phyloP scores from a whole-genome alignment of 352 stramenopile species.

The Albugo candida region DNA sequence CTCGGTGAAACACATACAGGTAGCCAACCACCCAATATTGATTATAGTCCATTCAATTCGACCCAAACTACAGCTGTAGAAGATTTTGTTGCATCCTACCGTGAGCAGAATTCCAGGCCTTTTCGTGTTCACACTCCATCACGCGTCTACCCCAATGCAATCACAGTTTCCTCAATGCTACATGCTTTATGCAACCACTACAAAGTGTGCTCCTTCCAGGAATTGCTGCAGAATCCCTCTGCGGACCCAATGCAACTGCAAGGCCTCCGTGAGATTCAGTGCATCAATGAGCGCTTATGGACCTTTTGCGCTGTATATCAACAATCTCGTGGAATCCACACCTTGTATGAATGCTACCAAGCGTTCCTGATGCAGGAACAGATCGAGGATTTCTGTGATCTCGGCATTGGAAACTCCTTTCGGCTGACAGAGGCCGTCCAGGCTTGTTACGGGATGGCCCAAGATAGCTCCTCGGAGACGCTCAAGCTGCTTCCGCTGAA shows the following conservation, averaged over 20 bases:
- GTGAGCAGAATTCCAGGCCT: too few species aligned
- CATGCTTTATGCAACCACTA: too few species aligned
- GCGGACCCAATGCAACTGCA: conserved; percentile 21
- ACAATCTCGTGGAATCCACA: conserved; percentile 49
- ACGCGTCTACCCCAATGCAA: too few species aligned
- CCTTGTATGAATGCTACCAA: conserved; percentile 48
- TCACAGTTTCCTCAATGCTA: too few species aligned
- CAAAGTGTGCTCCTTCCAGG: too few species aligned
- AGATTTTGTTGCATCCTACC: too few species aligned
- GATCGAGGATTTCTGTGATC: conserved; percentile 32
- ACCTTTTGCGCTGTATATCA: conserved; percentile 61
- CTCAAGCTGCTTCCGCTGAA: conserved; percentile 22
- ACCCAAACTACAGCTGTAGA: too few species aligned
- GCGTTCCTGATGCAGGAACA: conserved; percentile 47
- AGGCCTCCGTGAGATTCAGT: conserved; percentile 29
- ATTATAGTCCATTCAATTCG: too few species aligned
- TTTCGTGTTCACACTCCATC: too few species aligned
- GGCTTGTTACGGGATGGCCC: conserved; percentile 27
- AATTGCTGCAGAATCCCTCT: too few species aligned
- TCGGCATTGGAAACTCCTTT: conserved; percentile 69
- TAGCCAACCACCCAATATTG: too few species aligned
- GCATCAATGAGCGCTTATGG: conserved; percentile 55
- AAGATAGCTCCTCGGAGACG: neutral
- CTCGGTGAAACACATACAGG: too few species aligned
- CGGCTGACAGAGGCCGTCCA: conserved; percentile 61